These are phyloP conservation scores for Plasmopara muralis DNA, from an alignment of 352 stramenopile species.

Conservation along the genomic window DNA sequence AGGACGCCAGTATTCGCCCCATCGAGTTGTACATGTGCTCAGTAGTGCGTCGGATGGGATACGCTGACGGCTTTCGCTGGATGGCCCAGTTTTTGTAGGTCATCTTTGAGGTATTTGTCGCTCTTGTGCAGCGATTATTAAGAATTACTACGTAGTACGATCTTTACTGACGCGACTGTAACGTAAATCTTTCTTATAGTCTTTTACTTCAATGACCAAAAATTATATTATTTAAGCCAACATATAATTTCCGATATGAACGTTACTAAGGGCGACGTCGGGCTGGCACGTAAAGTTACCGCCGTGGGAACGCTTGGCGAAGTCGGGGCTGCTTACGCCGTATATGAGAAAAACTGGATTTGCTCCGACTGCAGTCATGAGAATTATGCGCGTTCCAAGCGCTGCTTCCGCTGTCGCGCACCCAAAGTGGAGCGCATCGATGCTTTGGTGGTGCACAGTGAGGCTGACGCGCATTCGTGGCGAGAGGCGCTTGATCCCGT, in stretches of 20 bases:
- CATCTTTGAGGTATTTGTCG: slow-evolving; percentile 9
- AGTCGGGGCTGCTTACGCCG: slow-evolving; percentile 79
- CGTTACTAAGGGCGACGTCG: slow-evolving; percentile 1
- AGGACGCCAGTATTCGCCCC: slow-evolving; percentile 86
- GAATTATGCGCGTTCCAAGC: slow-evolving; percentile 75
- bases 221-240: not conserved
- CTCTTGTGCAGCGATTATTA: not conserved
- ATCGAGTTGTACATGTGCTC: slow-evolving; percentile 99
- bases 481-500: slow-evolving; percentile 86
- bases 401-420: slow-evolving; percentile 78
- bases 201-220: slow-evolving; percentile 11
- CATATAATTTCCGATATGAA: slow-evolving; percentile 6
- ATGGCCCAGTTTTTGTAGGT: slow-evolving; percentile 87
- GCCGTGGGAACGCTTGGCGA: slow-evolving; percentile 77
- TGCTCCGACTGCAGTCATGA: slow-evolving; percentile 78
- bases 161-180: too few relatives aligned
- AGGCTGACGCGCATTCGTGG: slow-evolving; percentile 63
- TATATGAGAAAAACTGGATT: slow-evolving; percentile 88
- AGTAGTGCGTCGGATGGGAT: slow-evolving; percentile 97
- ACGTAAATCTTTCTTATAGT: too few relatives aligned
- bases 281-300: slow-evolving; percentile 54
- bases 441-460: slow-evolving; percentile 49
- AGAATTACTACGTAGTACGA: too few relatives aligned
- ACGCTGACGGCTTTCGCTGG: slow-evolving; percentile 93
- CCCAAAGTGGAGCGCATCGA: slow-evolving; percentile 58